Evolutionary conservation across 495 filamentous ascomycete species (phyloP), one percentile per base, ranked within the genome.

Genomic region (Talaromyces ruber): DNA sequence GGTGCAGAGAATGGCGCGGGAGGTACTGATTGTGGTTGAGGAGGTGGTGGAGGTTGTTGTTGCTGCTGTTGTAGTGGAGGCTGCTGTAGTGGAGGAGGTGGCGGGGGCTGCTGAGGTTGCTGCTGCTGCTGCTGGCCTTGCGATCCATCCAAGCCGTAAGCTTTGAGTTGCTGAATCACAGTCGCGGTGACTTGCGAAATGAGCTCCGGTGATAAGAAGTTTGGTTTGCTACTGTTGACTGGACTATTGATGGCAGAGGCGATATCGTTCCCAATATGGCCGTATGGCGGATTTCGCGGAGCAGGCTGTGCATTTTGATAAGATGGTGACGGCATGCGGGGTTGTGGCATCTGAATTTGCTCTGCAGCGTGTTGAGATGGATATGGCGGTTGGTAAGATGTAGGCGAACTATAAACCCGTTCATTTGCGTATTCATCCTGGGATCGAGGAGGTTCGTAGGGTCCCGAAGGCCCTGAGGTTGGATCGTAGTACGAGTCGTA

Each of bases 111-210:
- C 16, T 65, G 30, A 4, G 30, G 21, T 32, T 64, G 60, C 22
- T 67, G 47, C 37, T 64, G 60, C 22, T 67, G 47, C 7, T 39
- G 22, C 34, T 70, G 62, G 25, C 65, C 62, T 51, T 69, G 73
- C 29, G 68, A 11, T 30, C 66, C 37, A 25, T 77, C 73, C 45
- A 82, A 60, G 4, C 78, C 79, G 9, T 68, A 72, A 24, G 74
- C 72, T 63, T 79, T 77, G 7, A 84, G 71, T 53, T 83, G 79
- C 63, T 84, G 79, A 54, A 84, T 79, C 2, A 84, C 81, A 14
- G 69, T 82, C 30, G 80, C 76, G 1, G 81, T 84, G 58, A 80
- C 77, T 62, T 82, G 79, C 25, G 76, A 72, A 39, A 84, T 65
- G 3, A 83, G 65, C 7, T 84, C 81, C 1, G 79, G 81, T 2